A percentile compares a stretch with the other conserved stretches of the same genome.
Conservation (phyloP, 2,329 filamentous ascomycete genomes). For the Penicillium sp. region DNA sequence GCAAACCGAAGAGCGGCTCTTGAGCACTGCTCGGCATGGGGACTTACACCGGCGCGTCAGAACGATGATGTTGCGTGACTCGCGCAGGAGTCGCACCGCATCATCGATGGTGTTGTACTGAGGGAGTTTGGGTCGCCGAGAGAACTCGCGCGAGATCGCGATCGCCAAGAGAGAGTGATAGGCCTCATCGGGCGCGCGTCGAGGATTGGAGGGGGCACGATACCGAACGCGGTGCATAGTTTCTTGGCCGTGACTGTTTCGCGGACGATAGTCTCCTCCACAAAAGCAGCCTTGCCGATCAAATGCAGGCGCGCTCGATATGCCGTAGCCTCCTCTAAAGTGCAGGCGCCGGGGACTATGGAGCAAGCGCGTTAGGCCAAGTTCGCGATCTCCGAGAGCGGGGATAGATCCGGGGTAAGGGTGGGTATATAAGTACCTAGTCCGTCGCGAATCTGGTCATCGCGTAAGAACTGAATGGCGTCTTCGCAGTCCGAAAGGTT, state of each 20-base stretch:
- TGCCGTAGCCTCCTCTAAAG: slow-evolving; percentile 66
- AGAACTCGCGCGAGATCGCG: slow-evolving; percentile 77
- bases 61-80: slow-evolving; percentile 82
- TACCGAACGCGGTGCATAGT: slow-evolving; percentile 81
- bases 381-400: slow-evolving; percentile 20
- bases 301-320: slow-evolving; percentile 72
- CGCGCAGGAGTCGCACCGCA: slow-evolving; percentile 74
- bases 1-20: background rate
- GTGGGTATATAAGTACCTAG: slow-evolving; percentile 36
- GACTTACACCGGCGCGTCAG: slow-evolving; percentile 78
- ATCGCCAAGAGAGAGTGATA: slow-evolving; percentile 76
- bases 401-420: slow-evolving; percentile 21
- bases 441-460: slow-evolving; percentile 52
- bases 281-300: slow-evolving; percentile 77
- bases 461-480: slow-evolving; percentile 59
- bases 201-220: slow-evolving; percentile 72
- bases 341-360: slow-evolving; percentile 58
- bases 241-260: slow-evolving; percentile 76
- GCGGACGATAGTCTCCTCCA: slow-evolving; percentile 68
- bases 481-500: slow-evolving; percentile 67
- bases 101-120: slow-evolving; percentile 86
- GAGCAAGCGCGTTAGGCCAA: slow-evolving; percentile 12
- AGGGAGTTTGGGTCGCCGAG: slow-evolving; percentile 75
- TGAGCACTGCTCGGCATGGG: background rate
- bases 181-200: slow-evolving; percentile 69